phyloP scores from a whole-genome alignment of 345 rosid genomes.

The Streptanthus diversifolius region DNA sequence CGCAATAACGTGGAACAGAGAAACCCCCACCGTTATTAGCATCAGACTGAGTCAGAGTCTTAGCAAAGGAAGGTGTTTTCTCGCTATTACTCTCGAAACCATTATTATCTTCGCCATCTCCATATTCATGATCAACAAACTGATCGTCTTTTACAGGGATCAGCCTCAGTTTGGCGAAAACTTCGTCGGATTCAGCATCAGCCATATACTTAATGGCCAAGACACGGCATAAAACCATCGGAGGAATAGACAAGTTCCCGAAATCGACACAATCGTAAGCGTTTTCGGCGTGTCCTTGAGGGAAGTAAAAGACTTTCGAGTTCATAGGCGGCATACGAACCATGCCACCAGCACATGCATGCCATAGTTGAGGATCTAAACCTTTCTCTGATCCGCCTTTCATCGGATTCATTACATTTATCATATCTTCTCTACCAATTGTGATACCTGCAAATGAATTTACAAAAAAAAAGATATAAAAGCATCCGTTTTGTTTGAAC shows the following conservation, averaged over 20 bases:
- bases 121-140: constrained; percentile 34
- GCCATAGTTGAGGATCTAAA: constrained; percentile 94
- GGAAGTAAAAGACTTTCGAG: constrained; percentile 79
- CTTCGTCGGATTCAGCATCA: constrained; percentile 89
- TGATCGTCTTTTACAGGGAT: constrained; percentile 47
- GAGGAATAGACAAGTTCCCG: constrained; percentile 43
- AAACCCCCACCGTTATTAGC: constrained; percentile 99
- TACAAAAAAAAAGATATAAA: background rate
- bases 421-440: constrained; percentile 26
- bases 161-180: constrained; percentile 65
- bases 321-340: constrained; percentile 79
- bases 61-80: constrained; percentile 85
- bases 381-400: constrained; percentile 49
- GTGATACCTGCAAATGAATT: too few species aligned
- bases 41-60: constrained; percentile 93
- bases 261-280: constrained; percentile 61
- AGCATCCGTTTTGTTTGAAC: background rate
- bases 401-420: constrained; percentile 45
- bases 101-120: constrained; percentile 30
- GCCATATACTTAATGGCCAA: constrained; percentile 75
- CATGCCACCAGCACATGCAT: constrained; percentile 99
- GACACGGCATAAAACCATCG: constrained; percentile 59
- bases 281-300: constrained; percentile 97
- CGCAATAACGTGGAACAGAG: constrained; percentile 98
- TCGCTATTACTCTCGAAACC: constrained; percentile 42